Base-by-base conservation (phyloP, 2,329 filamentous ascomycete species). In the Aschersonia sp. region DNA sequence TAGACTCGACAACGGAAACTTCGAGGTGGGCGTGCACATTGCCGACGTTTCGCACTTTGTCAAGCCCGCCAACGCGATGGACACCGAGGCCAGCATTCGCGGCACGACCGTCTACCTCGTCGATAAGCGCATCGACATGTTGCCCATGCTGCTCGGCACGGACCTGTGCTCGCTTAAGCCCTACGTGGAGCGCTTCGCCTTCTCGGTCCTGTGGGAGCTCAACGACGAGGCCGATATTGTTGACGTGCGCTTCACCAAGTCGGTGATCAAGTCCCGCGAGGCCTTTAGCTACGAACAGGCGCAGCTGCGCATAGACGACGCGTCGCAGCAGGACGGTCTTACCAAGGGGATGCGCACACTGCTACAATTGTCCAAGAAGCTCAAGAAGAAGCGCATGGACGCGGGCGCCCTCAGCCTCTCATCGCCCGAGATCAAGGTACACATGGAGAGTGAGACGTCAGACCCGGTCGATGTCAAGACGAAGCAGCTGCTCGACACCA, bases 31-130 rank as follows among this genome's bases (percentile, higher is more conserved):
- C 53, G 92, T 98, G 12, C 94, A 98, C 65, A 98, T 98, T 65
- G 94, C 92, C 31, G 92, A 98, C 64, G 92, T 98, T n/a, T 97
- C 92, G 7, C 85, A 98, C 67, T 98, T 98, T 61, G 92, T 98
- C 58, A 94, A 92, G 66, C 89, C 94, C 30, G 89, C 86, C 64
- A 98, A 91, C 59, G 84, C 92, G 47, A 98, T 98, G 92, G 94
- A 98, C 62, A 78, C 82, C 45, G 92, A 98, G 67, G 92, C 92
- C 3, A 92, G 88, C 60, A 80, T 94, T 59, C 84, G 92, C 58
- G 92, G 92, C 52, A 97, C 92, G 4, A 97, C 91, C 0, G 92
- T 98, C 31, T 98, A 98, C 62, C 73, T 98, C 12, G 92, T 98
- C 3, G 92, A 98, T 66, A 98, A 98, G 73, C 89, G 92, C 58